Percentiles rank a stretch among this genome's conserved stretches.
These are phyloP conservation scores for Eruca vesicaria DNA, from an alignment of 441 rosid genomes.

Conservation along the genomic window DNA sequence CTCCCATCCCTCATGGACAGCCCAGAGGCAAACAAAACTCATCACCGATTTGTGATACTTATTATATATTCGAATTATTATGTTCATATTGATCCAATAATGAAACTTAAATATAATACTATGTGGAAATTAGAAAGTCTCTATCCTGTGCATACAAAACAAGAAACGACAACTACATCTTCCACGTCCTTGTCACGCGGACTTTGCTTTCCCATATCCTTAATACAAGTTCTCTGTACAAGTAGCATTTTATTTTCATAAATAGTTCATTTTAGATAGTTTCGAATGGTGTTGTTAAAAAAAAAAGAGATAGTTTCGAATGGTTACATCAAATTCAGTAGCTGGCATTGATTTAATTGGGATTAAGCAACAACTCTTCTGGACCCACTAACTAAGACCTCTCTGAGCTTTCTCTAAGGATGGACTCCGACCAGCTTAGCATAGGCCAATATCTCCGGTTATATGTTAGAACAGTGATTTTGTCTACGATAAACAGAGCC, in stretches of 20 bases:
- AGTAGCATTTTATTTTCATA: not conserved
- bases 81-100: conserved; percentile 3
- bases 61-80: conserved; percentile 7
- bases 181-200: conserved; percentile 24
- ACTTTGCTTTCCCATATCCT: conserved; percentile 13
- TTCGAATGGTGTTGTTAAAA: conserved; percentile 9
- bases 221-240: not conserved
- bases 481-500: not conserved
- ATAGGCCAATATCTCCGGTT: not conserved
- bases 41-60: not conserved
- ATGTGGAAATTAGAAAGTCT: not conserved
- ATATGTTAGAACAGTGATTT: not conserved
- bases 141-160: conserved; percentile 14
- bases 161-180: conserved; percentile 27
- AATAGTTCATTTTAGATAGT: not conserved
- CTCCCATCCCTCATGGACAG: conserved; percentile 18
- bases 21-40: conserved; percentile 11
- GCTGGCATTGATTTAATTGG: conserved; percentile 13
- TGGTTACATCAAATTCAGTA: conserved; percentile 6
- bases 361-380: conserved; percentile 17
- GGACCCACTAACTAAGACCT: not conserved
- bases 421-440: not conserved
- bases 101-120: not conserved
- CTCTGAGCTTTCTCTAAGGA: not conserved
- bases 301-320: not conserved